Base-by-base conservation (phyloP, 75 land plant species). In the Cunninghamia lanceolata region DNA sequence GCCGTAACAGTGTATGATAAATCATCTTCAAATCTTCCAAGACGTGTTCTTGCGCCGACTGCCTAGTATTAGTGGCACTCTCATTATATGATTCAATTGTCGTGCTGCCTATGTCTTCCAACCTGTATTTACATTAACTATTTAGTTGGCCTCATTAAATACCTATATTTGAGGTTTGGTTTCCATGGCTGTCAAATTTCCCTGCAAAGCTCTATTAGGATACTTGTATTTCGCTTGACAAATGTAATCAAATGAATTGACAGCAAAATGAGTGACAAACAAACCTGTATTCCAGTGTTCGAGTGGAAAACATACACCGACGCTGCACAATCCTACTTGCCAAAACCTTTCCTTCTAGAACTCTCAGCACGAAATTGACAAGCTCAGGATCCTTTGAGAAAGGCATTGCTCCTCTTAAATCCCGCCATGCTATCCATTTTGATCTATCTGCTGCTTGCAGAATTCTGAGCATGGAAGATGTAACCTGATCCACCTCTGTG, bases 211-310 rank as follows among this genome's bases (percentile, higher is more conserved):
- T 56, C 63, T 56, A 40, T 28, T 39, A 0, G 43, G 11, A 35
- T 82, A 42, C 11, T 2, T 43, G 10, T n/a, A 42, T 45, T 82
- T 82, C 13, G 46, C 11, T 32, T n/a, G 10, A 30, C 16, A 17
- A 88, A 74, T 0, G 36, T 70, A 43, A 78, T 2, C 2, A 40
- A 77, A 39, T 39, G 9, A 40, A 77, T 40, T 40, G 25, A 19
- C 43, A 39, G 2, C 9, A 35, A 39, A 77, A 38, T 38, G 28
- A 38, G 28, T 39, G 9, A 40, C 59, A 54, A 70, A 87, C 89
- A 15, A 39, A 93, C 95, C 98, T 91, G 88, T 88, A 96, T 73
- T 95, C 95, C 3, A 95, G 54, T 8, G 88, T 86, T 82, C 90
- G 87, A 46, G 94, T 92, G 39, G 83, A 83, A 11, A 90, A 89